A percentile compares a stretch with the other conserved stretches of the same genome.
These are phyloP conservation scores for Coemansia sp. DNA, from an alignment of 192 early-diverging fungal genomes.

Conservation along the genomic window DNA sequence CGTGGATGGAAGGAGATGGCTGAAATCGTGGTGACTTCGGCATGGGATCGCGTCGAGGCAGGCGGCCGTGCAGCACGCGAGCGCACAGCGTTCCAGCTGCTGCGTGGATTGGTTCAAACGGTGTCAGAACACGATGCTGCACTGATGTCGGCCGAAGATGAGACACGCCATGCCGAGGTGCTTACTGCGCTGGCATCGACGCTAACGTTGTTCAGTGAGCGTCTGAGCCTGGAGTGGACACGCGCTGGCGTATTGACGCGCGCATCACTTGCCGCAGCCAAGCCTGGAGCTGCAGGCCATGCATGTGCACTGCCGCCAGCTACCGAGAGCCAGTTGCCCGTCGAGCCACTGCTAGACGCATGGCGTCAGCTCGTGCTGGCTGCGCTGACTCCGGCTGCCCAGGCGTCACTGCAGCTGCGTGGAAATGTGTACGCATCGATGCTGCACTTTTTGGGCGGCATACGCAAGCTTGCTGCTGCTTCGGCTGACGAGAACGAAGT, in stretches of 20 bases:
- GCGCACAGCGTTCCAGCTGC: conserved; percentile 59
- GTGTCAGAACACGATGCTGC: conserved; percentile 34
- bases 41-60: conserved; percentile 65
- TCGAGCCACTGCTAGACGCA: conserved; percentile 56
- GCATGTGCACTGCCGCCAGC: conserved; percentile 40
- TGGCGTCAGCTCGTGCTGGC: conserved; percentile 62
- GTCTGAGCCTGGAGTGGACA: conserved; percentile 43
- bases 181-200: conserved; percentile 43
- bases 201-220: conserved; percentile 37
- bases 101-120: conserved; percentile 64
- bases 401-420: conserved; percentile 60
- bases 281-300: conserved; percentile 43
- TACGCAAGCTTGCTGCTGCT: conserved; percentile 41
- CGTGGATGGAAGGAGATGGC: conserved; percentile 82
- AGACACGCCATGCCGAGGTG: conserved; percentile 39
- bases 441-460: conserved; percentile 63
- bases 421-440: conserved; percentile 81
- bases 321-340: conserved; percentile 56
- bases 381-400: conserved; percentile 58
- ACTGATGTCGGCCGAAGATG: conserved; percentile 21
- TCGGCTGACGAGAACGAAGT: conserved; percentile 10
- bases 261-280: conserved; percentile 34
- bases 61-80: conserved; percentile 61
- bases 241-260: conserved; percentile 35
- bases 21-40: conserved; percentile 61